Evolutionary conservation across 176 grass and related monocot genomes (phyloP), one percentile per base, ranked within the genome.

Genomic region (Lolium multiflorum): DNA sequence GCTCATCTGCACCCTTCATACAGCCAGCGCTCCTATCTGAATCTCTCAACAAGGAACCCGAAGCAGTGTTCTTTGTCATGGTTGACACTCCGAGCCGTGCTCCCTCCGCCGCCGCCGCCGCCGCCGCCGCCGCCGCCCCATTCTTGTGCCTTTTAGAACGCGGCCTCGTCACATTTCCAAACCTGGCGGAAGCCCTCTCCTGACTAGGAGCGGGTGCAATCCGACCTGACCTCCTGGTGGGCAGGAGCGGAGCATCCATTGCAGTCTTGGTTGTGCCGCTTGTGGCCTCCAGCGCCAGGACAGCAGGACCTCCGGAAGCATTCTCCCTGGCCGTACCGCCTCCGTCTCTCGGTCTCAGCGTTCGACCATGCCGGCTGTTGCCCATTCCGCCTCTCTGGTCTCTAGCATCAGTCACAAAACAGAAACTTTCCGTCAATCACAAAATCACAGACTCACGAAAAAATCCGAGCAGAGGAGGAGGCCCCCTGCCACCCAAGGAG

Each of bases 321-420:
- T 20, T 43, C 41, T 49, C 39, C 37, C 51, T 77, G 18, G 44
- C 4, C 15, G 3, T 11, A 18, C 9, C 14, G 1, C 65, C 17
- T 54, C 51, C 16, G 54, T 7, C 17, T 9, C 8, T 82, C 1
- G 77, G 76, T 10, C 37, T 28, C 15, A 55, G 16, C 18, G 60
- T 61, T 21, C 70, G 70, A 62, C 79, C 68, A 0, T 91, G 85
- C 55, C 80, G 82, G 85, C 83, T 66, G 31, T 21, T 87, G 17
- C 35, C 56, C 94, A 95, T 94, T 48, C 38, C 28, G 37, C 67
- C 16, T 18, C 64, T 61, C 49, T 41, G 58, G 41, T 26, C 37
- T 9, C 66, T 69, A 1, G 35, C 8, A 71, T 22, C 44, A 64
- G 31, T 11, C 21, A 51, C 37, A 18, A 5, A 72, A 71, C 6